Conservation (phyloP, 2,329 filamentous ascomycete species). For the Alternaria ethzedia region DNA sequence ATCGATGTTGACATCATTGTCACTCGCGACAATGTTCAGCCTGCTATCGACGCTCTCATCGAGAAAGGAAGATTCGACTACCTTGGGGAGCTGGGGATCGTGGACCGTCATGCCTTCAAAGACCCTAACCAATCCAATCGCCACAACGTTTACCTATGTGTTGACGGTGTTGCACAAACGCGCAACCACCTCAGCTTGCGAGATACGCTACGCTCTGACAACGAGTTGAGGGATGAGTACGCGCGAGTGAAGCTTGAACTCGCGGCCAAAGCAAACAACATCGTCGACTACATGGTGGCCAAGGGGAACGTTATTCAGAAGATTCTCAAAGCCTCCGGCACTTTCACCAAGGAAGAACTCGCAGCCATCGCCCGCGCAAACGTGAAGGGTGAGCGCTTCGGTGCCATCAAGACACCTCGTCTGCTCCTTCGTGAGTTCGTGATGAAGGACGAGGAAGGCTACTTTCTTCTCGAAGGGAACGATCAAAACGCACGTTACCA, state of each 20-base stretch:
- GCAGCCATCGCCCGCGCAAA: constrained; percentile 24
- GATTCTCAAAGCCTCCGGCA: constrained; percentile 21
- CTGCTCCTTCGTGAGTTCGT: constrained; percentile 38
- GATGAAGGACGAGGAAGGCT: constrained; percentile 23
- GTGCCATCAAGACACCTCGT: constrained; percentile 28
- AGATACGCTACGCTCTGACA: constrained; percentile 41
- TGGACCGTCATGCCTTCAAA: constrained; percentile 45
- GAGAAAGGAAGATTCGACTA: constrained; percentile 42
- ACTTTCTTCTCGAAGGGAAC: constrained; percentile 33
- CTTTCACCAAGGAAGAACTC: constrained; percentile 28
- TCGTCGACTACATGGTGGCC: constrained; percentile 28
- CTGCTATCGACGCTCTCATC: constrained; percentile 39
- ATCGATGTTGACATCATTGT: constrained; percentile 49
- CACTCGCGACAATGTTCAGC: constrained; percentile 27
- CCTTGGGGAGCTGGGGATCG: constrained; percentile 46
- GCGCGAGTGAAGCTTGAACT: constrained; percentile 29
- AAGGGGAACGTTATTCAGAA: constrained; percentile 29
- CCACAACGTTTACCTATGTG: constrained; percentile 48
- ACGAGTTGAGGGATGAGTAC: constrained; percentile 40
- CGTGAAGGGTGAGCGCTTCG: constrained; percentile 18
- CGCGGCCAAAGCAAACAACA: constrained; percentile 22
- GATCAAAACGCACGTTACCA: constrained; percentile 39
- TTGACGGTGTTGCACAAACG: constrained; percentile 42
- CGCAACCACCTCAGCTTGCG: constrained; percentile 50
- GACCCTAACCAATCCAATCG: constrained; percentile 34